These are phyloP conservation scores for Pichia paraexigua DNA, from an alignment of 805 yeast genomes.

Conservation along the genomic window DNA sequence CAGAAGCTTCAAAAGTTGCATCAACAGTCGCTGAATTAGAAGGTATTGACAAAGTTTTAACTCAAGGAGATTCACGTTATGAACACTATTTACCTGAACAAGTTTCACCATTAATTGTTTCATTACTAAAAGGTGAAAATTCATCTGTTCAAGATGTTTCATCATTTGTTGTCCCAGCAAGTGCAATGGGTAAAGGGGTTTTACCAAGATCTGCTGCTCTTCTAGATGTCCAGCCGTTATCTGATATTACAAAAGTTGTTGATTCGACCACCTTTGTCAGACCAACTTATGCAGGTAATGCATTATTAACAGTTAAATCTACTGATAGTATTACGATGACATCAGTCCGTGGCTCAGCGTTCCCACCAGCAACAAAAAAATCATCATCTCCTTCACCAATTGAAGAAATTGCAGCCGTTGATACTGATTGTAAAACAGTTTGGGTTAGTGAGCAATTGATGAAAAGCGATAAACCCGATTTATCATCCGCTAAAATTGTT, in stretches of 20 bases:
- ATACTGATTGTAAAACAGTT: conserved; percentile 36
- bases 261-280: conserved; percentile 70
- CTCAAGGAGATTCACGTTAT: conserved; percentile 50
- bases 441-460: conserved; percentile 74
- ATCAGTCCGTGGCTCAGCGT: conserved; percentile 83
- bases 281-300: conserved; percentile 96
- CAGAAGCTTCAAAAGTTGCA: conserved; percentile 45
- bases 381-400: conserved; percentile 30
- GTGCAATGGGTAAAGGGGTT: conserved; percentile 81
- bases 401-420: conserved; percentile 38
- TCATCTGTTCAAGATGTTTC: conserved; percentile 41
- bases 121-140: conserved; percentile 32
- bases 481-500: conserved; percentile 72
- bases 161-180: conserved; percentile 72
- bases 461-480: conserved; percentile 82
- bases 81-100: conserved; percentile 75
- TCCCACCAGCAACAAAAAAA: conserved; percentile 37
- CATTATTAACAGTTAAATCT: conserved; percentile 71
- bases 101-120: conserved; percentile 57
- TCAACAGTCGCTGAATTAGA: conserved; percentile 43
- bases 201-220: conserved; percentile 83
- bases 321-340: conserved; percentile 57
- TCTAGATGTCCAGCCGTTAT: conserved; percentile 78
- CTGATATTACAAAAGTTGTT: conserved; percentile 68
- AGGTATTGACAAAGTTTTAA: conserved; percentile 47